phyloP scores from a whole-genome alignment of 208 protist genomes.

The Trypanosoma boissoni region DNA sequence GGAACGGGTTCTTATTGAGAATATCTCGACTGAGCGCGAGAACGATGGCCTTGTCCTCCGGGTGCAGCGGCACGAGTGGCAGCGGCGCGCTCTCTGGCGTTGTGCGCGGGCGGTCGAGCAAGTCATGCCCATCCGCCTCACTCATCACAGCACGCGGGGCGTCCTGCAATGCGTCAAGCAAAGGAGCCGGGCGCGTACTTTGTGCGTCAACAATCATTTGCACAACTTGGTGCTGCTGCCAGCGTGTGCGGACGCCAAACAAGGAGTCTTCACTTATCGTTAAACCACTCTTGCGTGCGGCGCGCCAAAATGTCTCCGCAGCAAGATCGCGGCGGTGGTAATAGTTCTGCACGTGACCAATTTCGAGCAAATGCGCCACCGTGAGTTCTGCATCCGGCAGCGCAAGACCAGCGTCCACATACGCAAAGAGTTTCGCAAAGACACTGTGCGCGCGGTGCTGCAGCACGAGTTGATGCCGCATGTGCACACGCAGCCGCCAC shows the following conservation, averaged over 20 bases:
- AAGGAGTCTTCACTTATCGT: slow-evolving; percentile 71
- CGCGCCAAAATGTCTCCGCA: slow-evolving; percentile 56
- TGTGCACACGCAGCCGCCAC: slow-evolving; percentile 75
- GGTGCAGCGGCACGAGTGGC: slow-evolving; percentile 57
- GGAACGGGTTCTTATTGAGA: slow-evolving; percentile 82
- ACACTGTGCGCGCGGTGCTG: slow-evolving; percentile 70
- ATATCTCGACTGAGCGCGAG: slow-evolving; percentile 86
- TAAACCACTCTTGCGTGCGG: slow-evolving; percentile 60
- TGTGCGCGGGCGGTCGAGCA: slow-evolving; percentile 75
- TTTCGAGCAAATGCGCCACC: slow-evolving; percentile 70
- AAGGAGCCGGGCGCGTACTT: slow-evolving; percentile 35
- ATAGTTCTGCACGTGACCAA: slow-evolving; percentile 82
- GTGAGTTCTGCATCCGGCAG: slow-evolving; percentile 42
- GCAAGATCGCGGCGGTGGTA: slow-evolving; percentile 85
- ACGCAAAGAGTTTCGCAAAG: slow-evolving; percentile 56
- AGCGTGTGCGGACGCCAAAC: slow-evolving; percentile 89
- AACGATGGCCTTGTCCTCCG: slow-evolving; percentile 84
- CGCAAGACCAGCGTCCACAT: slow-evolving; percentile 63
- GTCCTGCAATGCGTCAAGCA: slow-evolving; percentile 26
- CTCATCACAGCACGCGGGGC: slow-evolving; percentile 38
- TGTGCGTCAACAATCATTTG: slow-evolving; percentile 81
- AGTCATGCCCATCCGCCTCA: slow-evolving; percentile 81
- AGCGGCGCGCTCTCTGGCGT: slow-evolving; percentile 35
- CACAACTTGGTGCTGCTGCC: slow-evolving; percentile 84
- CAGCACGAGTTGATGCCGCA: slow-evolving; percentile 79